phyloP scores from a whole-genome alignment of 768 basidiomycete genomes.

The Rossbeevera mucosa region DNA sequence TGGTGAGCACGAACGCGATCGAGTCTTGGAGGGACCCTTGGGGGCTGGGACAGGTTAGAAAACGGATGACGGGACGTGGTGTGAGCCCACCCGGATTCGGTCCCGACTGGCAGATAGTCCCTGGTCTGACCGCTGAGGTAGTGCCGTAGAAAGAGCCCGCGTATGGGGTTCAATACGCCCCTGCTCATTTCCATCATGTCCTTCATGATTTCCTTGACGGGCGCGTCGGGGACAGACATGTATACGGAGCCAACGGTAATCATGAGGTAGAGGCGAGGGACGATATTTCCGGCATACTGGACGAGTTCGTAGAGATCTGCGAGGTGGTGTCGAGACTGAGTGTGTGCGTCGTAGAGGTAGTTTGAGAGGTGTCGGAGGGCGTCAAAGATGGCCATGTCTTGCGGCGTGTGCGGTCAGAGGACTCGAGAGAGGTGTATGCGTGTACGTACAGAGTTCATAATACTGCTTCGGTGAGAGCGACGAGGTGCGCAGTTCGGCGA shows the following conservation, averaged over 20 bases:
- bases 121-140: constrained; percentile 96
- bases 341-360: constrained; percentile 95
- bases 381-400: constrained; percentile 99
- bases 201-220: constrained; percentile 99
- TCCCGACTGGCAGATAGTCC: constrained; percentile 89
- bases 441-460: constrained; percentile 87
- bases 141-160: constrained; percentile 92
- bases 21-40: constrained; percentile 91
- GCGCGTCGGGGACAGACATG: constrained; percentile 97
- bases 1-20: constrained; percentile 91
- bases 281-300: constrained; percentile 98
- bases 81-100: constrained; percentile 66
- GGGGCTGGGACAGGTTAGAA: constrained; percentile 50
- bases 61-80: not conserved
- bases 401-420: not conserved
- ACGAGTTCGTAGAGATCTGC: constrained; percentile 99
- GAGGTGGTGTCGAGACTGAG: constrained; percentile 85
- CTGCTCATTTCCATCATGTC: constrained; percentile 99
- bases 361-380: constrained; percentile 91
- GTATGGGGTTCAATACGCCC: constrained; percentile 94
- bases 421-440: not conserved
- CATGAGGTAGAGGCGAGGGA: constrained; percentile 94
- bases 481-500: constrained; percentile 91
- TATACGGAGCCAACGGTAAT: constrained; percentile 99
- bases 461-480: constrained; percentile 95